Conservation (phyloP, 2,329 filamentous ascomycete genomes). For the Paecilomyces formosus region DNA sequence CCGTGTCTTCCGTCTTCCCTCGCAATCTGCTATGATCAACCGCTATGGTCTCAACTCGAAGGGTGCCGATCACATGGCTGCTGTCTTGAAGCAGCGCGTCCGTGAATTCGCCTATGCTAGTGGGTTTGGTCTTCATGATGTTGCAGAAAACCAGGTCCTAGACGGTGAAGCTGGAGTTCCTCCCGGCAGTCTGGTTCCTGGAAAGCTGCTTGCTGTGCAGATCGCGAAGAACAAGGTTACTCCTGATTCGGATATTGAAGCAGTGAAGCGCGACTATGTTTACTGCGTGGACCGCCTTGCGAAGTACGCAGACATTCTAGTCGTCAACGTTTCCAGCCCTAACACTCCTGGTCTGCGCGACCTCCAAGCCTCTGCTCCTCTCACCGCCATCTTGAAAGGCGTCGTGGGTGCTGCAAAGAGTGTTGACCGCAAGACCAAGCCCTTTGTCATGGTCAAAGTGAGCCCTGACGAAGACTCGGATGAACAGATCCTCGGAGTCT, state of each 20-base stretch:
- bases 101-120: constrained; percentile 65
- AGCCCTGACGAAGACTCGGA: constrained; percentile 89
- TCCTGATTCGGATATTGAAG: constrained; percentile 73
- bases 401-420: constrained; percentile 72
- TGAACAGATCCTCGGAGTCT: constrained; percentile 78
- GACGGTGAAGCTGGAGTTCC: constrained; percentile 70
- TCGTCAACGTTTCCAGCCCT: constrained; percentile 94
- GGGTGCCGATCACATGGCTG: constrained; percentile 81
- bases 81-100: constrained; percentile 67
- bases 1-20: constrained; percentile 78
- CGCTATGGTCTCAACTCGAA: constrained; percentile 91
- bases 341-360: constrained; percentile 89
- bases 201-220: constrained; percentile 79
- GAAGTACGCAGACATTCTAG: constrained; percentile 87
- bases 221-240: constrained; percentile 96
- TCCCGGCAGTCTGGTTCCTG: constrained; percentile 68
- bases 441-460: constrained; percentile 94
- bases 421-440: constrained; percentile 63
- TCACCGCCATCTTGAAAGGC: constrained; percentile 71
- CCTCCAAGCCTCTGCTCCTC: constrained; percentile 74
- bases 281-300: constrained; percentile 78
- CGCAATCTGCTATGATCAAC: constrained; percentile 84
- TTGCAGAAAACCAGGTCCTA: constrained; percentile 64
- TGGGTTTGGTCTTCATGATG: constrained; percentile 57
- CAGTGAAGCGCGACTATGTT: constrained; percentile 74